Base-by-base conservation (phyloP, 148 eudicot genomes). In the Rhododendron griersonianum region DNA sequence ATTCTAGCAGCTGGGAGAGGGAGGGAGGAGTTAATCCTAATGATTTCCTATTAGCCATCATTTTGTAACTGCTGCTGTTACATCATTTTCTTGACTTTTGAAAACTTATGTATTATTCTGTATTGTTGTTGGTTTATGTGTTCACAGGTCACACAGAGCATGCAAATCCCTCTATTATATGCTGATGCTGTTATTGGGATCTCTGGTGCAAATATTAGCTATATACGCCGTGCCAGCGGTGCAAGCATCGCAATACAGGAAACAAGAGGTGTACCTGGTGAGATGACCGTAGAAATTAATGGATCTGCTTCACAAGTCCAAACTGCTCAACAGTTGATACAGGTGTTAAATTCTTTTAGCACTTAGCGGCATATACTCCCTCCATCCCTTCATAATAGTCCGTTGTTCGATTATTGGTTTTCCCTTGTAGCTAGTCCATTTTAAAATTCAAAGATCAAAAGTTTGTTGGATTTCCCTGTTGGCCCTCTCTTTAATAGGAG, bases 261-360 rank as follows among this genome's bases (percentile, higher is more conserved):
- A 87, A 83, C 91, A 11, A 91, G 87, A 59, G 93, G 91, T 51
- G 86, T 87, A 79, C 93, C 93, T 75, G 90, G 84, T 35, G 93
- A 91, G 88, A 91, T 91, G 91, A 91, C 91, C 77, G 91, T 91
- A 19, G 91, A 91, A 73, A 89, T 91, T 14, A 88, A 83, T 88
- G 93, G 93, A 71, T 89, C 93, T 13, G 91, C 91, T 44, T 91
- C 93, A 35, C 90, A 91, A 88, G 91, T 91, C 83, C 93, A 91
- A 84, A 83, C 79, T 9, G 79, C 79, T 39, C 79, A 75, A 75
- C 79, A 75, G 48, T 21, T 75, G 79, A 75, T 39, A 37, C 79
- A 18, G 79, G 79, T 75, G 48, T 75, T 23, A 9, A 44, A 37
- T 75, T 75, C 47, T 75, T 23, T 84, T 33, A 5, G 63, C 81